Evolutionary conservation across 2,329 filamentous ascomycete genomes (phyloP).

Genomic region (Tricladium varicosporioides): DNA sequence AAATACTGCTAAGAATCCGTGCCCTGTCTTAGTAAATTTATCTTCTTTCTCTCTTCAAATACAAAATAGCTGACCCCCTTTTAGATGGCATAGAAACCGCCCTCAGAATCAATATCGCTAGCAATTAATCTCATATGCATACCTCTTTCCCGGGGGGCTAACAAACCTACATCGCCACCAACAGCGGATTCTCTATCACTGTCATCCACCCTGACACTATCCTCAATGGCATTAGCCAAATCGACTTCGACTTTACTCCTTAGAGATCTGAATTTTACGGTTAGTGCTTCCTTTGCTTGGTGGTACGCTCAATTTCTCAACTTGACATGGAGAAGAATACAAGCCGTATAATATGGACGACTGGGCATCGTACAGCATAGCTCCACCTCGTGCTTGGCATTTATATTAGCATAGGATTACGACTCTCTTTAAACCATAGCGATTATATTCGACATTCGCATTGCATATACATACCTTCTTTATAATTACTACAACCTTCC

Average conservation of each 20-base stretch:
- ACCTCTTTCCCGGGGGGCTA: constrained; percentile 16
- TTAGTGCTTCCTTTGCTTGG: constrained; percentile 2
- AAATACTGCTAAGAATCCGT: constrained; percentile 15
- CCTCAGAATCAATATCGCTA: constrained; percentile 3
- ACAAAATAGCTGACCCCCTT: background rate
- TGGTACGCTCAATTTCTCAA: constrained; percentile 3
- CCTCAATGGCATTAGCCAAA: constrained; percentile 15
- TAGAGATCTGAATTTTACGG: no score
- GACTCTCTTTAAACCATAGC: background rate
- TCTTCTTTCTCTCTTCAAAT: background rate
- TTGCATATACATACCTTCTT: background rate
- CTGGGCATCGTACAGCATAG: background rate
- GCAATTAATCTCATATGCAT: constrained; percentile 1
- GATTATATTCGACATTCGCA: background rate
- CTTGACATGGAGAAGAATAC: background rate
- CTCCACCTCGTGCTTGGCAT: background rate
- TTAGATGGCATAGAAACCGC: constrained; percentile 10
- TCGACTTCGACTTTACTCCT: constrained; percentile 13
- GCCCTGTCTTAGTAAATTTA: constrained; percentile 1
- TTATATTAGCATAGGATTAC: background rate
- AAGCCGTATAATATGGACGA: background rate
- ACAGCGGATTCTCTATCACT: constrained; percentile 27
- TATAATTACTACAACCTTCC: background rate
- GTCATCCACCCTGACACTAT: constrained; percentile 40
- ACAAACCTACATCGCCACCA: constrained; percentile 33